Base-by-base conservation (phyloP, 768 basidiomycete genomes). In the Exsudoporus frostii region DNA sequence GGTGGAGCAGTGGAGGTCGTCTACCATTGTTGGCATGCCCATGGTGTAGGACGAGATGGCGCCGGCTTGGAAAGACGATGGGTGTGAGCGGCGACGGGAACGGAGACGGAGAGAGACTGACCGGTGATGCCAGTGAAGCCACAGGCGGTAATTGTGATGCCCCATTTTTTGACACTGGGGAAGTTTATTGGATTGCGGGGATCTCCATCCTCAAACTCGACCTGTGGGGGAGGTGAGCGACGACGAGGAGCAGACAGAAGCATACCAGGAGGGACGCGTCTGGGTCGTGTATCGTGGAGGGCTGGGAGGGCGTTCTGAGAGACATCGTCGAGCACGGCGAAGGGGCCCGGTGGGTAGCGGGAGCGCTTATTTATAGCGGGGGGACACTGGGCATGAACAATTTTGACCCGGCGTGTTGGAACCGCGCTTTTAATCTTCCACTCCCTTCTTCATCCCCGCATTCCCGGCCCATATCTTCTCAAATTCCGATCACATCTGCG, bases 21-120 rank as follows among this genome's bases (percentile, higher is more conserved):
- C 40, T 15, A 69, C 78, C 85, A 89, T 87, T 0, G 81, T 78
- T 5, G 71, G 59, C 54, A 78, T 72, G 1, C 87, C 86, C 61
- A 82, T 64, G 24, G 76, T 79, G 61, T 81, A 87, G 0, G 81
- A 72, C 4, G 79, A 73, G 5, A 75, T 74, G 4, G 76, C 71
- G 1, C 78, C 75, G 33, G 83, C 86, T 82, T 32, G 24, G 5
- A 40, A 53, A 37, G 42, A 44, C 0, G 30, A 42, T 61, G 8
- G 46, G 45, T 5, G 17, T 27, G 47, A 36, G 37, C 7, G 14
- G 6, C 17, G 11, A 15, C 11, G 15, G 34, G 13, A 30, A 47
- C 39, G 15, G 34, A 15, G 33, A 47, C 39, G 51, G 56, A 22
- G 36, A 24, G 17, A 30, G 19, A 57, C 62, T 47, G 57, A 66